phyloP scores from a whole-genome alignment of 1,139 yeast genomes.

The Nakaseomyces sp. region DNA sequence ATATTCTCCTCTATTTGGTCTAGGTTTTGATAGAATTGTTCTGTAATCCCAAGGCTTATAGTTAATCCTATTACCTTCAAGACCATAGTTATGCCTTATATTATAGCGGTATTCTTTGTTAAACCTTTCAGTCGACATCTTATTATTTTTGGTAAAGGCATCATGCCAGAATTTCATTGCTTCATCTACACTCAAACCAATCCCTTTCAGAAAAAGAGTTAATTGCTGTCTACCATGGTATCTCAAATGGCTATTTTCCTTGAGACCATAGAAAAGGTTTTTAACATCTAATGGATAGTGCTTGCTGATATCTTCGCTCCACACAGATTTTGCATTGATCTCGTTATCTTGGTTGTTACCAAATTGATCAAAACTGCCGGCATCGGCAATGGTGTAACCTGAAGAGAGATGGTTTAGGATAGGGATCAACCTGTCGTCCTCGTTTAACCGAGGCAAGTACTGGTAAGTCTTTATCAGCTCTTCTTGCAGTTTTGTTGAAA shows the following conservation, averaged over 20 bases:
- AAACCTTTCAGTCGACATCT: conserved; percentile 61
- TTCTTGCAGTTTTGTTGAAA: conserved; percentile 42
- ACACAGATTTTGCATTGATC: conserved; percentile 57
- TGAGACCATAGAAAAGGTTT: conserved; percentile 54
- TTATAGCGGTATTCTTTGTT: conserved; percentile 83
- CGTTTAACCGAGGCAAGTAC: conserved; percentile 76
- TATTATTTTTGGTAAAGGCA: conserved; percentile 49
- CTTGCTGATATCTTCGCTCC: conserved; percentile 43
- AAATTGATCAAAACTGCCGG: conserved; percentile 28
- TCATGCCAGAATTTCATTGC: conserved; percentile 77
- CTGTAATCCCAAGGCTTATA: conserved; percentile 83
- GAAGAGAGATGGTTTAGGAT: conserved; percentile 67
- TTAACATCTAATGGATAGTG: conserved; percentile 83
- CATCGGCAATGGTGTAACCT: conserved; percentile 56
- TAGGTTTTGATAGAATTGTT: conserved; percentile 61
- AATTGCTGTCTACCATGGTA: conserved; percentile 81
- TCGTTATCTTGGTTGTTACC: conserved; percentile 33
- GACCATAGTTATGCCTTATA: conserved; percentile 80
- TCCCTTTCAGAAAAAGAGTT: conserved; percentile 76
- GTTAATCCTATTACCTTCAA: conserved; percentile 82
- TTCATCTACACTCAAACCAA: conserved; percentile 81
- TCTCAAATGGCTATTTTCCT: conserved; percentile 60
- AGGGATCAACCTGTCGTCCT: conserved; percentile 83
- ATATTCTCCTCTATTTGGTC: conserved; percentile 60
- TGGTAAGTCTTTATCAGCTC: conserved; percentile 64